phyloP scores from a whole-genome alignment of 2,329 filamentous ascomycete species.

The Epicoccum sorghinum region DNA sequence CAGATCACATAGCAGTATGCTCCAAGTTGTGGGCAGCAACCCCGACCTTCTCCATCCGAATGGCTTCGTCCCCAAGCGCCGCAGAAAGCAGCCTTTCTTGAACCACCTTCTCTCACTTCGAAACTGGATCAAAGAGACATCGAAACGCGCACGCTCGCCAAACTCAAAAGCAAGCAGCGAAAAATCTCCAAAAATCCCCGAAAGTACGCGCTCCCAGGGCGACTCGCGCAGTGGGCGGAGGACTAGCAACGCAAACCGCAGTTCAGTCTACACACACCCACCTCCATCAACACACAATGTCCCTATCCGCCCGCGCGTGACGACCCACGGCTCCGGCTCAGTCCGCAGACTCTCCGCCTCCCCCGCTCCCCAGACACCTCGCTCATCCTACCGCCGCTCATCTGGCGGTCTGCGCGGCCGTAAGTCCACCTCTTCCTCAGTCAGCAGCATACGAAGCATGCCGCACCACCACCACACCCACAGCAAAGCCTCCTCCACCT shows the following conservation, averaged over 20 bases:
- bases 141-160: slow-evolving; percentile 44
- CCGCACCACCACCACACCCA: slow-evolving; percentile 77
- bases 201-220: slow-evolving; percentile 15
- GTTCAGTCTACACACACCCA: slow-evolving; percentile 46
- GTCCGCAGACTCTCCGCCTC: slow-evolving; percentile 75
- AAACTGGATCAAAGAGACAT: slow-evolving; percentile 73
- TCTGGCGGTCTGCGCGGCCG: slow-evolving; percentile 84
- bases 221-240: slow-evolving; percentile 31
- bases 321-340: slow-evolving; percentile 49
- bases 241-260: slow-evolving; percentile 43
- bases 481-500: slow-evolving; percentile 93
- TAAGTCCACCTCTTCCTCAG: slow-evolving; percentile 94
- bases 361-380: slow-evolving; percentile 85
- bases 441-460: slow-evolving; percentile 91
- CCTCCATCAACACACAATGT: slow-evolving; percentile 22
- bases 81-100: slow-evolving; percentile 67
- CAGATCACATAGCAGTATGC: slow-evolving; percentile 78
- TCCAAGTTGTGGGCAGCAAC: slow-evolving; percentile 80
- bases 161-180: slow-evolving; percentile 43
- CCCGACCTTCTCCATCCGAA: slow-evolving; percentile 65
- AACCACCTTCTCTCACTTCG: slow-evolving; percentile 71
- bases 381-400: slow-evolving; percentile 81
- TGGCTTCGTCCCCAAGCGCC: slow-evolving; percentile 61
- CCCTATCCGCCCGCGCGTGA: slow-evolving; percentile 50
- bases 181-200: slow-evolving; percentile 42